Percentiles rank a stretch among this genome's conserved stretches.
These are phyloP conservation scores for Penicillium digitatum DNA, from an alignment of 2,329 filamentous ascomycete genomes.

Conservation along the genomic window DNA sequence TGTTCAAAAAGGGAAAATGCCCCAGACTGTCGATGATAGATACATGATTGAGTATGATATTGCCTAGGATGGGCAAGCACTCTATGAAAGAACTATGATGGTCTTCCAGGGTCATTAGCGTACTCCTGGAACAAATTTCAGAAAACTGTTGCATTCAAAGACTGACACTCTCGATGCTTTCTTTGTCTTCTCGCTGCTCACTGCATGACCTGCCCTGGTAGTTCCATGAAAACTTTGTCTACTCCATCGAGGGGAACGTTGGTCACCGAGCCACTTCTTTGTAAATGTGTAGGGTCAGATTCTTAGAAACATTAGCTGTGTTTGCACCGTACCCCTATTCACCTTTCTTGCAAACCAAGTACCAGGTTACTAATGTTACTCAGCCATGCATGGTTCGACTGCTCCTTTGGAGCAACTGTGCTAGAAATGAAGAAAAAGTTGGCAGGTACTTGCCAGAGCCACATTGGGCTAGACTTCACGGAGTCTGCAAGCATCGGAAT, in stretches of 20 bases:
- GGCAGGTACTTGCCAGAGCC: not conserved
- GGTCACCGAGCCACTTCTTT: not conserved
- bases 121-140: not conserved
- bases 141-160: not conserved
- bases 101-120: not conserved
- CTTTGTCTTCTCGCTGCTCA: not conserved
- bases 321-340: not conserved
- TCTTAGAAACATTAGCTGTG: not conserved
- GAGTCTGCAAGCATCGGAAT: not conserved
- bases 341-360: not conserved
- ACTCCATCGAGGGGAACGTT: not conserved
- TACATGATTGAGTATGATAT: not conserved
- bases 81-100: not conserved
- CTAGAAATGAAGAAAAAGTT: not conserved
- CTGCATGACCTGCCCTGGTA: not conserved
- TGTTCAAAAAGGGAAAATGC: not conserved
- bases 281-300: not conserved
- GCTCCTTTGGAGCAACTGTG: not conserved
- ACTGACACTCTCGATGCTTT: not conserved
- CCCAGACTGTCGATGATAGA: not conserved
- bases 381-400: too few relatives aligned
- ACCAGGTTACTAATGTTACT: not conserved
- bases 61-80: too few relatives aligned
- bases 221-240: not conserved
- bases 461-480: not conserved